Evolutionary conservation across 164 flowering plant species (phyloP).

Genomic region (Litsea cubeba): DNA sequence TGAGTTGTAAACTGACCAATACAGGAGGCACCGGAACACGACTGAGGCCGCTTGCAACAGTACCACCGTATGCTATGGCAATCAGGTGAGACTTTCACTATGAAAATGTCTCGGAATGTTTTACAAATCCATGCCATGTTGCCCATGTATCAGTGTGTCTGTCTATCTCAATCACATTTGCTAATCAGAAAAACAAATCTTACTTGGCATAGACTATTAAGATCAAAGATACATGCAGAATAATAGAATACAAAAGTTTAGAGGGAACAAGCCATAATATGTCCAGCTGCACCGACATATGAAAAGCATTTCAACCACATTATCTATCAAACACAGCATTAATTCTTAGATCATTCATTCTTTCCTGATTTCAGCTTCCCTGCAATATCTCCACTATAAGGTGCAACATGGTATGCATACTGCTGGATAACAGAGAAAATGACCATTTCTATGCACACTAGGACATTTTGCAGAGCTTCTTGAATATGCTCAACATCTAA

Average conservation of each 20-base stretch:
- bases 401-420: slow-evolving; percentile 76
- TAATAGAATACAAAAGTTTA: not conserved
- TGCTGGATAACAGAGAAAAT: slow-evolving; percentile 85
- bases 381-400: slow-evolving; percentile 78
- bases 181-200: not conserved
- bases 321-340: not conserved
- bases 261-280: not conserved
- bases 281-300: not conserved
- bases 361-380: slow-evolving; percentile 38
- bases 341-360: slow-evolving; percentile 13
- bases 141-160: not conserved
- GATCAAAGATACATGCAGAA: not conserved
- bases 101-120: too few species aligned
- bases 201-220: not conserved
- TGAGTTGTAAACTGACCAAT: too few species aligned
- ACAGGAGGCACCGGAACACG: too few species aligned
- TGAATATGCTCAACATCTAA: slow-evolving; percentile 83
- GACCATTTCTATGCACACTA: slow-evolving; percentile 87
- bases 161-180: too few species aligned
- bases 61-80: too few species aligned
- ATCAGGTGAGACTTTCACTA: too few species aligned
- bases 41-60: too few species aligned
- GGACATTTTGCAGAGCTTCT: slow-evolving; percentile 75
- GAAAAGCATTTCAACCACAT: not conserved
- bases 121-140: not conserved